Percentiles rank a stretch among this genome's conserved stretches.
Conservation (phyloP, 768 basidiomycete genomes). For the Rhodotorula toruloides region DNA sequence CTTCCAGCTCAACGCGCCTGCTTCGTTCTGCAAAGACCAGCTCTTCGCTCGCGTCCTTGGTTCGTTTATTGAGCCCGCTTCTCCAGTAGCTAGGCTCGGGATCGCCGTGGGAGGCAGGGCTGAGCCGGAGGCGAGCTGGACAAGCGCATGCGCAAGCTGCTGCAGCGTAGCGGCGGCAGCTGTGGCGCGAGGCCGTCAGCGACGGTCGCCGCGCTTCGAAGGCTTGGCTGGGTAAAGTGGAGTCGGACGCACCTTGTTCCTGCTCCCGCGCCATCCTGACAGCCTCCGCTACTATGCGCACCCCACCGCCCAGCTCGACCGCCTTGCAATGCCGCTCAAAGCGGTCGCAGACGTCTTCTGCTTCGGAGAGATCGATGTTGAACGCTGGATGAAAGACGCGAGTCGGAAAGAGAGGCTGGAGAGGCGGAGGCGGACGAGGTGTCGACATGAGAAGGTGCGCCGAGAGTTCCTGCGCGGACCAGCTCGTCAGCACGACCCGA, state of each 20-base stretch:
- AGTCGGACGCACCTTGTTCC: slow-evolving; percentile 56
- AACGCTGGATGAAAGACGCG: slow-evolving; percentile 78
- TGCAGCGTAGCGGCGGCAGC: not conserved
- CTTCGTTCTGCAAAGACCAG: slow-evolving; percentile 62
- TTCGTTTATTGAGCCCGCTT: not conserved
- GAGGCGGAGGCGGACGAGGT: slow-evolving; percentile 50
- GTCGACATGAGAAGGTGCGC: not conserved
- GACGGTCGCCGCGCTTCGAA: not conserved
- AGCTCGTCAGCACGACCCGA: no score
- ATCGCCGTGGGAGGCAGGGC: slow-evolving; percentile 11
- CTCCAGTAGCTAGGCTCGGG: not conserved
- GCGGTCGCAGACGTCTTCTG: slow-evolving; percentile 55
- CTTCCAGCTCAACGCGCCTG: slow-evolving; percentile 83
- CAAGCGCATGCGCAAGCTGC: slow-evolving; percentile 7
- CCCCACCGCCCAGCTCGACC: slow-evolving; percentile 55
- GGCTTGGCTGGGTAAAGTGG: not conserved
- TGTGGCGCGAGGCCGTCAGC: no score
- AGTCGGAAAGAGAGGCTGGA: slow-evolving; percentile 66
- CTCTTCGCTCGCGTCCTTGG: slow-evolving; percentile 43
- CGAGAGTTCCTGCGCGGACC: slow-evolving; percentile 1
- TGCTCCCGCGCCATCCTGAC: slow-evolving; percentile 63
- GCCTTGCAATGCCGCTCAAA: slow-evolving; percentile 65
- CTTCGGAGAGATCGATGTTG: slow-evolving; percentile 72
- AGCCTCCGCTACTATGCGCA: slow-evolving; percentile 58
- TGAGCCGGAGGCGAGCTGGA: slow-evolving; percentile 9